These are phyloP conservation scores for Epicoccum sorghinum DNA, from an alignment of 2,329 filamentous ascomycete genomes.

Conservation along the genomic window DNA sequence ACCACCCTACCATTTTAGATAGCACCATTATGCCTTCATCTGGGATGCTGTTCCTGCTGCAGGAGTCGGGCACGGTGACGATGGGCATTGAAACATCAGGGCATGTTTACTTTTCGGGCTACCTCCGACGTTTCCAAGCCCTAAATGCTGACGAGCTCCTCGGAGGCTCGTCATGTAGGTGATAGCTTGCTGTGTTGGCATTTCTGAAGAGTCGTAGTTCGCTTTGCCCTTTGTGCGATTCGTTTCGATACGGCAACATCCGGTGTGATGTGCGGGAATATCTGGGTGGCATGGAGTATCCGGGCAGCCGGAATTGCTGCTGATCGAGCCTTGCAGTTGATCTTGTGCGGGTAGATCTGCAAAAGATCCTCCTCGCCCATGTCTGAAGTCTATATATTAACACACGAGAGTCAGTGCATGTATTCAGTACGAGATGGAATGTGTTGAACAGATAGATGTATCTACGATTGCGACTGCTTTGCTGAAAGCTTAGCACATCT, in stretches of 20 bases:
- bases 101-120: conserved; percentile 7
- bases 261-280: background rate
- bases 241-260: background rate
- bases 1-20: background rate
- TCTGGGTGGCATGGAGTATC: background rate
- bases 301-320: conserved; percentile 1
- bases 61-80: conserved; percentile 11
- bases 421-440: too few relatives aligned
- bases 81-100: conserved; percentile 4
- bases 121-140: conserved; percentile 13
- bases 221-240: background rate
- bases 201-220: background rate
- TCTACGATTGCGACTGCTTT: too few relatives aligned
- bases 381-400: too few relatives aligned
- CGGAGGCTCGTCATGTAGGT: conserved; percentile 1
- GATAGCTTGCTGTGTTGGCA: conserved; percentile 14
- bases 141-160: conserved; percentile 5
- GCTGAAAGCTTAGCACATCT: too few relatives aligned
- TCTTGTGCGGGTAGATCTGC: too few relatives aligned
- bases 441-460: too few relatives aligned
- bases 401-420: too few relatives aligned
- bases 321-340: background rate
- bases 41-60: conserved; percentile 7
- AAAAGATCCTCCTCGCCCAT: too few relatives aligned
- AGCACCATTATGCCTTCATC: background rate